Conservation (phyloP, 2,329 filamentous ascomycete species). For the Fusarium floridanum region DNA sequence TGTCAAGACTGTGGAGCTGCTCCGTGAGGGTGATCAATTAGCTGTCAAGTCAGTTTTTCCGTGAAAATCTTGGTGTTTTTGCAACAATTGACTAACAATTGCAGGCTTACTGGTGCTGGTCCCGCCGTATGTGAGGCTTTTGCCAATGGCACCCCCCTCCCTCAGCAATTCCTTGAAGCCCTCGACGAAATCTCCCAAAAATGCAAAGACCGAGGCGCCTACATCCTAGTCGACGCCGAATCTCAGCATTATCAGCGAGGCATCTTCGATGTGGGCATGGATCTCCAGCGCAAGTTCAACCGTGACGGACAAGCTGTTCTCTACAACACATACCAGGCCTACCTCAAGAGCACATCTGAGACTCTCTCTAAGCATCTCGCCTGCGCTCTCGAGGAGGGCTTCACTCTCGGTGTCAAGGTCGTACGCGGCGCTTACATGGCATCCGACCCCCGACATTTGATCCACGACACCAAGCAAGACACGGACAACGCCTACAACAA, state of each 20-base stretch:
- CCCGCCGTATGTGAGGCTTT: slow-evolving; percentile 55
- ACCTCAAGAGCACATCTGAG: slow-evolving; percentile 62
- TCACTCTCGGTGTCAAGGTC: slow-evolving; percentile 68
- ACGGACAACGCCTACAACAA: slow-evolving; percentile 66
- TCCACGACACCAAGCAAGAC: slow-evolving; percentile 65
- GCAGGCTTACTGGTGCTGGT: slow-evolving; percentile 58
- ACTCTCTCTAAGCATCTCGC: slow-evolving; percentile 60
- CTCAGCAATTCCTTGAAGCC: slow-evolving; percentile 58
- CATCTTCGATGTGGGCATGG: slow-evolving; percentile 50
- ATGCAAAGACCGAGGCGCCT: slow-evolving; percentile 55
- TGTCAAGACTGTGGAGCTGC: slow-evolving; percentile 48
- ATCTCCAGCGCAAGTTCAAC: slow-evolving; percentile 57
- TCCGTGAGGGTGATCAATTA: slow-evolving; percentile 52
- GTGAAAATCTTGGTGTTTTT: not conserved
- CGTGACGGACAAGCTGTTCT: slow-evolving; percentile 51
- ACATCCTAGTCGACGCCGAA: slow-evolving; percentile 62
- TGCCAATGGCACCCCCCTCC: slow-evolving; percentile 49
- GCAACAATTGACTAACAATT: not conserved
- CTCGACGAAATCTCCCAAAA: slow-evolving; percentile 55
- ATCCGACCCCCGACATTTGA: slow-evolving; percentile 62
- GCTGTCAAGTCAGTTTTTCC: slow-evolving; percentile 53
- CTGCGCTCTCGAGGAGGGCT: slow-evolving; percentile 58
- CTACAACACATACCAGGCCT: slow-evolving; percentile 69
- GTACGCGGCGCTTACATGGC: slow-evolving; percentile 69
- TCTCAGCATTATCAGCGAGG: slow-evolving; percentile 59